Evolutionary conservation across 768 basidiomycete genomes (phyloP).

Genomic region (Lactarius tabidus): DNA sequence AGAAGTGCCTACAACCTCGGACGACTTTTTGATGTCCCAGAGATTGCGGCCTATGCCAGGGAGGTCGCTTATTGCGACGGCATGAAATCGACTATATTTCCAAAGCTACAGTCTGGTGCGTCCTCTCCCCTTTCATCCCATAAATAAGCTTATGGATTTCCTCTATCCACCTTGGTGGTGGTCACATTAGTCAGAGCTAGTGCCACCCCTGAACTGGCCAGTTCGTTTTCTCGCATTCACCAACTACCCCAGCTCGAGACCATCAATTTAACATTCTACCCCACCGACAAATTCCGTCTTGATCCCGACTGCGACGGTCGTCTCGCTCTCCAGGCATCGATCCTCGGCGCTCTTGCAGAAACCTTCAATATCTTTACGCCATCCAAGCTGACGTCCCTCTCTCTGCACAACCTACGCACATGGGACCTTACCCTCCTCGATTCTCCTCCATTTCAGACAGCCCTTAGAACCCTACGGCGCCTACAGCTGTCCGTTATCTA

Average conservation of each 20-base stretch:
- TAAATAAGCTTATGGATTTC: neutral
- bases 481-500: neutral
- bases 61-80: neutral
- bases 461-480: neutral
- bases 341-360: neutral
- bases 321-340: neutral
- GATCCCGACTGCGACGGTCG: neutral
- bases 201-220: no score
- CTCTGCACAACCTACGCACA: no score
- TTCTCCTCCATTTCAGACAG: neutral
- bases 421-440: neutral
- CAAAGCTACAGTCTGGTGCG: neutral
- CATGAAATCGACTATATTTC: neutral
- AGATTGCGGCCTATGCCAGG: neutral
- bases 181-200: neutral
- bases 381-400: no score
- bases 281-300: no score
- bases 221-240: neutral
- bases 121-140: neutral
- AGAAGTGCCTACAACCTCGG: neutral
- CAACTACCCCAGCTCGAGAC: neutral
- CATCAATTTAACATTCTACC: neutral
- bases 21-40: neutral
- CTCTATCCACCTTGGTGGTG: neutral
- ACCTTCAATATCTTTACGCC: neutral